A percentile compares a stretch with the other conserved stretches of the same genome.
These are phyloP conservation scores for Vaccinium corymbosum DNA, from an alignment of 148 eudicot genomes.

Conservation along the genomic window DNA sequence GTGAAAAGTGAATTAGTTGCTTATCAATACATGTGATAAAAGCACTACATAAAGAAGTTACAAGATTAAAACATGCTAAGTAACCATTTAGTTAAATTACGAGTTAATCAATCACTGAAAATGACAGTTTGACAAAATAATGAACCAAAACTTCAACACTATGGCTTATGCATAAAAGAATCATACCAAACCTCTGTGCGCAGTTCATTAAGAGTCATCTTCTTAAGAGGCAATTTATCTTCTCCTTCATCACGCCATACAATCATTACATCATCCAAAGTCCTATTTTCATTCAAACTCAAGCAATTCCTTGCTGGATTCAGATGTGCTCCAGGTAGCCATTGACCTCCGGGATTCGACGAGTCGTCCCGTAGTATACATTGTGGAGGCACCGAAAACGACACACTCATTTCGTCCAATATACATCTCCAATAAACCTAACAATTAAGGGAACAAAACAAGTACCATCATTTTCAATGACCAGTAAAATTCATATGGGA, in stretches of 20 bases:
- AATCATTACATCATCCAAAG: constrained; percentile 55
- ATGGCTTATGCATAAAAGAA: neutral
- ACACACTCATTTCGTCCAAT: constrained; percentile 59
- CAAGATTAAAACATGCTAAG: neutral
- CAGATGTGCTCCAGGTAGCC: constrained; percentile 77
- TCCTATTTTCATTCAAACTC: constrained; percentile 47
- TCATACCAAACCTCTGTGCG: constrained; percentile 81
- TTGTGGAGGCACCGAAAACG: constrained; percentile 60
- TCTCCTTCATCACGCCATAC: constrained; percentile 87
- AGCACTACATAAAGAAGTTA: neutral
- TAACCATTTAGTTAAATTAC: neutral
- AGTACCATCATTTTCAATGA: neutral
- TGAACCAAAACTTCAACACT: neutral
- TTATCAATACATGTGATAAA: neutral
- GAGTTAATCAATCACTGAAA: neutral
- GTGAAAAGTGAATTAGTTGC: neutral
- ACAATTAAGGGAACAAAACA: constrained; percentile 9
- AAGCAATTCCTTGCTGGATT: constrained; percentile 81
- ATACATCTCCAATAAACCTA: constrained; percentile 81
- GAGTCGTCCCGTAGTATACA: constrained; percentile 58
- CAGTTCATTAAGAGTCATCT: constrained; percentile 65
- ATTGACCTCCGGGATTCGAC: constrained; percentile 77
- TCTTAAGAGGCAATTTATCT: constrained; percentile 53
- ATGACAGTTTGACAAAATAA: neutral
- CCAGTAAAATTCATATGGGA: neutral